These are phyloP conservation scores for Crithidia bombi DNA, from an alignment of 208 protist genomes.

Conservation along the genomic window DNA sequence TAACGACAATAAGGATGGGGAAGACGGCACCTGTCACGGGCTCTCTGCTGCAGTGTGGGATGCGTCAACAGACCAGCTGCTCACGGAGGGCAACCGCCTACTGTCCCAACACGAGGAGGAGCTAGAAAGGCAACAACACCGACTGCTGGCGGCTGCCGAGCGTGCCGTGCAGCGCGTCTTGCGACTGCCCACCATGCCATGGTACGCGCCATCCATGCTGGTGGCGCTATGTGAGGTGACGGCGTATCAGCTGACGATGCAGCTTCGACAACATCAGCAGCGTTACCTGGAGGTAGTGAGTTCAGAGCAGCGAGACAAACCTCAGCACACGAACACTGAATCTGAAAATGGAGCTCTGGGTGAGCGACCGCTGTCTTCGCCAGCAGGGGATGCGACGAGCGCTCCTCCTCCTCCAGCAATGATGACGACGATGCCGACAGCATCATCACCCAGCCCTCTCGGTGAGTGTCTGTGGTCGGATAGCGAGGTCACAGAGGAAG, in stretches of 20 bases:
- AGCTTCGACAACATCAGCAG: slow-evolving; percentile 24
- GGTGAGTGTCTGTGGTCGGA: slow-evolving; percentile 8
- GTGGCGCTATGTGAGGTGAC: slow-evolving; percentile 27
- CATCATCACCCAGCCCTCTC: not conserved
- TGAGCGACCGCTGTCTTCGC: not conserved
- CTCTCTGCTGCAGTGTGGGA: too few species aligned
- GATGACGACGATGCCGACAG: not conserved
- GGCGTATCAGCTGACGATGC: slow-evolving; percentile 20
- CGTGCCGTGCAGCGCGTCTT: slow-evolving; percentile 25
- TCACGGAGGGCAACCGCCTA: not conserved
- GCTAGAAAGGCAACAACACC: slow-evolving; percentile 26
- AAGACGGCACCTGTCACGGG: too few species aligned
- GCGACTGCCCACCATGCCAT: slow-evolving; percentile 11
- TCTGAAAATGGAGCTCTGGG: not conserved
- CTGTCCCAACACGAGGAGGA: slow-evolving; percentile 3
- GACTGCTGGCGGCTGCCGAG: slow-evolving; percentile 28
- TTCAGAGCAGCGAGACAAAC: not conserved
- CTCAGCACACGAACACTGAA: not conserved
- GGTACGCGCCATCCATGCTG: slow-evolving; percentile 17
- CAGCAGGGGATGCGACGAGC: not conserved
- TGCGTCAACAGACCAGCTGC: too few species aligned
- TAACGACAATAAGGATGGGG: too few species aligned
- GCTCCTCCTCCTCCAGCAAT: not conserved
- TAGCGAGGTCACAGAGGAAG: not conserved
- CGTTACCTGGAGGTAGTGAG: not conserved